Evolutionary conservation across 768 basidiomycete genomes (phyloP).

Genomic region (Tulasnella sp.): DNA sequence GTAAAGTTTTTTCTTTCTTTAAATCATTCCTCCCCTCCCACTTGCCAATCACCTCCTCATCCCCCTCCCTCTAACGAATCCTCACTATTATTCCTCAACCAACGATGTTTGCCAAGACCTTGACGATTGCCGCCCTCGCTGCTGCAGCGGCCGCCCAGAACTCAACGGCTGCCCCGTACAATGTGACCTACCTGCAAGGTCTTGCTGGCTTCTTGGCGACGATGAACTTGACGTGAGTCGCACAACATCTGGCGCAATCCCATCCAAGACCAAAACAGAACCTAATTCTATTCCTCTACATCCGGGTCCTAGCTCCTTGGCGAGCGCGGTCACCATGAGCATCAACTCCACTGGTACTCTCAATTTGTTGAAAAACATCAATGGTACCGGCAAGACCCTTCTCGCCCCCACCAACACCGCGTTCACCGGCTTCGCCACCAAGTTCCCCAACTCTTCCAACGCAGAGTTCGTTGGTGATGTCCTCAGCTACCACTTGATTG

Average conservation of each 20-base stretch:
- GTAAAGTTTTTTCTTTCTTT: too few relatives aligned
- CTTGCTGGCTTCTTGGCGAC: background rate
- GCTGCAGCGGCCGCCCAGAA: conserved; percentile 6
- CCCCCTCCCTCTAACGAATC: too few relatives aligned
- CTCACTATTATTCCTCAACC: too few relatives aligned
- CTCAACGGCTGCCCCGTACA: background rate
- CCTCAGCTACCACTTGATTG: conserved; percentile 46
- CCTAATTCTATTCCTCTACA: background rate
- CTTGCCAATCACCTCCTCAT: too few relatives aligned
- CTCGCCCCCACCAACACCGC: conserved; percentile 10
- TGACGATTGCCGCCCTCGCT: conserved; percentile 5
- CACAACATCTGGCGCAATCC: too few relatives aligned
- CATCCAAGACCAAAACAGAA: background rate
- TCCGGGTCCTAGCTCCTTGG: background rate
- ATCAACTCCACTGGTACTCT: background rate
- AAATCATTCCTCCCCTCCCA: too few relatives aligned
- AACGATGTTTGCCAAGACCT: conserved; percentile 1
- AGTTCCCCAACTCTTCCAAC: conserved; percentile 26
- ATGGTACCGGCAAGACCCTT: conserved; percentile 2
- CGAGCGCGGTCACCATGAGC: background rate
- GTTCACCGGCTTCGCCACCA: conserved; percentile 25
- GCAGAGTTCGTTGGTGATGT: conserved; percentile 34
- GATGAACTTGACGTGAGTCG: background rate
- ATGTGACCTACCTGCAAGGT: background rate
- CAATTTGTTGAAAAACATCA: conserved; percentile 4